Evolutionary conservation across 192 early-diverging fungal genomes (phyloP).

Genomic region (Tieghemiomyces parasiticus): DNA sequence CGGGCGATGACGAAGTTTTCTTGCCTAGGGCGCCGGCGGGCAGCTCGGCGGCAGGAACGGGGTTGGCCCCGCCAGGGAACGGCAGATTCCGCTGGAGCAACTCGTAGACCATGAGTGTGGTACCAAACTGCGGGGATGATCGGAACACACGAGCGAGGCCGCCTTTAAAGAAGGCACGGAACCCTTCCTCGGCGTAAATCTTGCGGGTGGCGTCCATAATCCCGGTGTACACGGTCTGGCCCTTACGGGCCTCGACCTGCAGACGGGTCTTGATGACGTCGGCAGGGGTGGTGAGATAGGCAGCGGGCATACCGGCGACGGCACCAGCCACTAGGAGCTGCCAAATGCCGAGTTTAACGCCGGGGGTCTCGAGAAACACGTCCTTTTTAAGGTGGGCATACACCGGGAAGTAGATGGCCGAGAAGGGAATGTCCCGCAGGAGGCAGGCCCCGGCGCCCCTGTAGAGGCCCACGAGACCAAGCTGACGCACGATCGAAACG

Average conservation of each 20-base stretch:
- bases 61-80: constrained; percentile 20
- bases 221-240: constrained; percentile 76
- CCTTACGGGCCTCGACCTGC: constrained; percentile 81
- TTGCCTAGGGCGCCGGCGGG: not conserved
- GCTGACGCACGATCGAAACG: constrained; percentile 70
- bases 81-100: constrained; percentile 55
- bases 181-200: constrained; percentile 83
- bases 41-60: not conserved
- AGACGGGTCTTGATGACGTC: constrained; percentile 98
- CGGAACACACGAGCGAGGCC: constrained; percentile 84
- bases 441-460: constrained; percentile 87
- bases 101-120: constrained; percentile 90
- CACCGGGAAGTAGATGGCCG: constrained; percentile 91
- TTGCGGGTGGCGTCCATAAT: constrained; percentile 73
- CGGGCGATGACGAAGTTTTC: not conserved
- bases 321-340: constrained; percentile 76
- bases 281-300: constrained; percentile 92
- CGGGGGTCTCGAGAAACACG: constrained; percentile 68
- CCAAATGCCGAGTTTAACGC: constrained; percentile 44
- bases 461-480: constrained; percentile 88
- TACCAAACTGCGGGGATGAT: constrained; percentile 93
- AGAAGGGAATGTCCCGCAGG: constrained; percentile 92
- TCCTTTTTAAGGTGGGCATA: constrained; percentile 96
- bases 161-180: constrained; percentile 93
- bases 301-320: constrained; percentile 86